Percentiles rank a stretch among this genome's conserved stretches.
Conservation (phyloP, 2,329 filamentous ascomycete genomes). For the Aspergillus japonicus region DNA sequence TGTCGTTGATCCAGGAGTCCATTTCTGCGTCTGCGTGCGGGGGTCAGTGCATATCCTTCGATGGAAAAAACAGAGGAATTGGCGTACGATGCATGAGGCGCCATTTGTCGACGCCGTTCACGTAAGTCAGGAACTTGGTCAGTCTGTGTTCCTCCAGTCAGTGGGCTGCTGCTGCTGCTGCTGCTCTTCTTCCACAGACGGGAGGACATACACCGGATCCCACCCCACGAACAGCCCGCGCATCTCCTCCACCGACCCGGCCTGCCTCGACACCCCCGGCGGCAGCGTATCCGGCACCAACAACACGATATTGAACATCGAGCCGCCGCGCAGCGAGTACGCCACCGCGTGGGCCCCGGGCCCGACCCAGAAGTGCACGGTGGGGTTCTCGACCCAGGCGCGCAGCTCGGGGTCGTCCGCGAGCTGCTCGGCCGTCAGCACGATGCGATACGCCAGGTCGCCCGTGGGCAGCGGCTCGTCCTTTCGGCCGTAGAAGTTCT, state of each 20-base stretch:
- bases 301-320: slow-evolving; percentile 65
- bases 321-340: slow-evolving; percentile 58
- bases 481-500: slow-evolving; percentile 47
- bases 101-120: slow-evolving; percentile 66
- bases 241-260: slow-evolving; percentile 62
- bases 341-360: slow-evolving; percentile 61
- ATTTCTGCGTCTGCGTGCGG: slow-evolving; percentile 47
- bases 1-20: slow-evolving; percentile 55
- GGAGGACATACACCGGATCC: slow-evolving; percentile 55
- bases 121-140: slow-evolving; percentile 48
- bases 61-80: background rate
- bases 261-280: slow-evolving; percentile 50
- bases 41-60: background rate
- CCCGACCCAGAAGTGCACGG: slow-evolving; percentile 63
- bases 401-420: slow-evolving; percentile 49
- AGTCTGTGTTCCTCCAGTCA: slow-evolving; percentile 16
- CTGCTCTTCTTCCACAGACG: no score
- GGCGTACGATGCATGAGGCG: slow-evolving; percentile 55
- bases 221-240: slow-evolving; percentile 58
- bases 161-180: background rate
- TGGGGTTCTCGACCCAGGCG: slow-evolving; percentile 53
- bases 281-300: slow-evolving; percentile 64
- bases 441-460: slow-evolving; percentile 64
- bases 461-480: slow-evolving; percentile 59
- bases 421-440: slow-evolving; percentile 54